Evolutionary conservation across 2,329 filamentous ascomycete species (phyloP), one percentile per base, ranked within the genome.

Genomic region (Beauveria medogensis): DNA sequence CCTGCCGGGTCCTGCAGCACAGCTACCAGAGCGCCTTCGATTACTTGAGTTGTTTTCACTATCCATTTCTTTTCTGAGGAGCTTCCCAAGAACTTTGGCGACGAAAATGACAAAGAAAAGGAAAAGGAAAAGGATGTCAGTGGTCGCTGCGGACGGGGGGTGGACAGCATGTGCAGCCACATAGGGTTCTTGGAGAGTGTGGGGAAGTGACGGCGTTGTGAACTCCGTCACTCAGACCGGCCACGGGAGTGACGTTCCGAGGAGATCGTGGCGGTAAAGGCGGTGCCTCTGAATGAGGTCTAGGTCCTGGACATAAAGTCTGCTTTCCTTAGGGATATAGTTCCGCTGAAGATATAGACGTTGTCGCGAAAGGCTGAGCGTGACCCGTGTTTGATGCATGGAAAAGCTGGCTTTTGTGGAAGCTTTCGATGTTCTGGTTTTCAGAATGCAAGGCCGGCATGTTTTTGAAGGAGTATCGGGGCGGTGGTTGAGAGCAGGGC

Each of bases 1-100:
- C 34, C 59, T 2, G 46, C 46, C 2, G 34, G 37, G 20, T 53
- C 46, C 22, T 72, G 70, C 51, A 71, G 56, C 46, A 72, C 69
- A 3, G 70, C 66, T 24, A 69, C 72, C 50, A 73, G 63, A 40
- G 67, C 72, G 52, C 65, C 72, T 63, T 74, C 73, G 24, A 75
- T 63, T 14, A 68, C 69, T 51, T 72, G 68, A 26, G 69, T 70
- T 28, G 72, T 74, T 66, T 71, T 75, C 55, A 69, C 70, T 14
- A 74, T 55, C 69, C 72, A 73, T 59, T 70, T 72, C 61, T 70
- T 68, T 1, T 71, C 73, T 20, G 71, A 71, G 40, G 67, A 68
- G 61, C 69, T 68, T 28, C 71, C 69, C 52, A 75, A 72, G 16
- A 73, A 64, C 37, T 68, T 69, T 2, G 59, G 48, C 16, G 53